Percentiles rank a stretch among this genome's conserved stretches.
phyloP scores from a whole-genome alignment of 768 basidiomycete genomes.

The Russula lepida region DNA sequence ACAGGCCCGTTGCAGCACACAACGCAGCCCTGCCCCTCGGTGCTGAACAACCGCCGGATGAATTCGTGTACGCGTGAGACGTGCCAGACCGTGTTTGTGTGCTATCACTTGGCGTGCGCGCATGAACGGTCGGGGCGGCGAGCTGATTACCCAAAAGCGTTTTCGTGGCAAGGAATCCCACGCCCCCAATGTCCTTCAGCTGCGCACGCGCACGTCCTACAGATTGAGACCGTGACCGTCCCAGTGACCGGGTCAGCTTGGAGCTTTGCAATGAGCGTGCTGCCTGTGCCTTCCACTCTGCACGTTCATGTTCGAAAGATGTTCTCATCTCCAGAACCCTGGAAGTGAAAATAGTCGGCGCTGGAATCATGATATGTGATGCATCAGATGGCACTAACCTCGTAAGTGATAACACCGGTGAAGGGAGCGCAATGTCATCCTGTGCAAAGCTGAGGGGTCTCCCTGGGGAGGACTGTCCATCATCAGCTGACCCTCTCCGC shows the following conservation, averaged over 20 bases:
- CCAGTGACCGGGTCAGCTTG: conserved; percentile 49
- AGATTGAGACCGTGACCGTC: conserved; percentile 56
- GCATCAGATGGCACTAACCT: conserved; percentile 28
- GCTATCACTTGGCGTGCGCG: conserved; percentile 18
- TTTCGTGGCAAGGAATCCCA: conserved; percentile 59
- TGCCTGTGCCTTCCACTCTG: conserved; percentile 59
- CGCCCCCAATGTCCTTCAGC: conserved; percentile 27
- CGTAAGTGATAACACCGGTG: conserved; percentile 49
- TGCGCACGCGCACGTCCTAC: conserved; percentile 30
- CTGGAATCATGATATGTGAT: not conserved
- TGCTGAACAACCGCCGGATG: conserved; percentile 27
- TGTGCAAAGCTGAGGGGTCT: conserved; percentile 53
- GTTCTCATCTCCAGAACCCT: conserved; percentile 65
- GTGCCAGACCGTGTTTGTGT: conserved; percentile 29
- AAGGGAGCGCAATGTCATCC: conserved; percentile 51
- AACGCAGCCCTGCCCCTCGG: conserved; percentile 35
- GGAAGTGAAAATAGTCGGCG: not conserved
- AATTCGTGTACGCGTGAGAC: conserved; percentile 27
- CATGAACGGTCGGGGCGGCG: conserved; percentile 37
- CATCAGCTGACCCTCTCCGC: not conserved
- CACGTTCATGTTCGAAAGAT: conserved; percentile 52
- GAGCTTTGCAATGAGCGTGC: conserved; percentile 52
- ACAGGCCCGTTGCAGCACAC: conserved; percentile 26
- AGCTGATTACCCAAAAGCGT: conserved; percentile 61
- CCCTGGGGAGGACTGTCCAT: conserved; percentile 1